Evolutionary conservation across 1,284 basidiomycete genomes (phyloP), one percentile per base, ranked within the genome.

Genomic region (Rhodotorula sp.): DNA sequence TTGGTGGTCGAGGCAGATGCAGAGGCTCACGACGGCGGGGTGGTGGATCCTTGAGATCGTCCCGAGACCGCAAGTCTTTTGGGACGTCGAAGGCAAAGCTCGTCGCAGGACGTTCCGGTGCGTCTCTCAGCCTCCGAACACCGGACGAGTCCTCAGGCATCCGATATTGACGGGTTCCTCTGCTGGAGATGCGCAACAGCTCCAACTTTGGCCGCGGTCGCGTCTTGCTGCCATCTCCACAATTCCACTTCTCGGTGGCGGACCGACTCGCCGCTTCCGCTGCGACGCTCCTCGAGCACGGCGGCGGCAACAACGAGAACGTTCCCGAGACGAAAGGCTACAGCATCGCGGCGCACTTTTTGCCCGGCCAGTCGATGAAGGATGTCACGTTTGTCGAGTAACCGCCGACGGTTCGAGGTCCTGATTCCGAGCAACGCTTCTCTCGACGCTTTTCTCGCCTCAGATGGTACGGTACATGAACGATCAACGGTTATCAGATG

Each of bases 11-110:
- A 26, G 70, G 46, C 5, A 70, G 14, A 20, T 1, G n/a, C 31
- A 51, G 29, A 57, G 73, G 39, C 23, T 43, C 5, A 29, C 58
- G 14, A 61, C 70, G 29, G 23, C 59, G 2, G 39, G 23, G 3
- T 74, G 73, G 73, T 71, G 68, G 68, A 3, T 61, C 2, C 52
- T 74, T n/a, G 73, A 74, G 57, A 4, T 71, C 3, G n/a, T 34
- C 7, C 73, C 73, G 31, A 67, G 63, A 18, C 39, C 61, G 26
- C 69, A 67, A 47, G 31, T 74, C 2, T 20, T 47, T 3, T 72
- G 67, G 67, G 70, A 74, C 57, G 54, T 56, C 3, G 67, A 71
- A 21, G 73, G 73, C 0, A 60, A 72, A 7, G 29, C 10, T 8
- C 14, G 67, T 4, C 18, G 20, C 2, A 58, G 51, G 46, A 49